phyloP scores from a whole-genome alignment of 768 basidiomycete genomes.

The Rhizopogon salebrosus region DNA sequence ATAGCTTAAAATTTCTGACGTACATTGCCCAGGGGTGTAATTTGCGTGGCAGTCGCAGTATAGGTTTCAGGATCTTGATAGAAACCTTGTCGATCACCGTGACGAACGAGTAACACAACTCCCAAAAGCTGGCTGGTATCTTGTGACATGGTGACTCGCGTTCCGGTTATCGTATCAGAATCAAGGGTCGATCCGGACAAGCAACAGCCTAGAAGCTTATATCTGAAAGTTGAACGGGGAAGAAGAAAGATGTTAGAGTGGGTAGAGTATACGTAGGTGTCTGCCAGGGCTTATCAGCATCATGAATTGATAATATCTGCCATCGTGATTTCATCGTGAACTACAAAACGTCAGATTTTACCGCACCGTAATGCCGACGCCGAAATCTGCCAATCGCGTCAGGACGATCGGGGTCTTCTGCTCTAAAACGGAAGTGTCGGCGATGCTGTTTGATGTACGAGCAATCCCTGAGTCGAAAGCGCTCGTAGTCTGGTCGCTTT shows the following conservation, averaged over 20 bases:
- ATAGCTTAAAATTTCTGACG: constrained; percentile 6
- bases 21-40: constrained; percentile 68
- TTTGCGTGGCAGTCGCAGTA: constrained; percentile 47
- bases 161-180: background rate
- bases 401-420: no score
- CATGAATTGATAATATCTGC: no score
- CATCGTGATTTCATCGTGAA: no score
- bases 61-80: constrained; percentile 61
- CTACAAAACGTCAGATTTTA: no score
- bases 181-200: background rate
- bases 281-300: no score
- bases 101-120: constrained; percentile 51
- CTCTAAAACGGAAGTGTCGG: no score
- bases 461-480: no score
- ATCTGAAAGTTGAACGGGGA: no score
- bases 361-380: background rate
- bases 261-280: no score
- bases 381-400: background rate
- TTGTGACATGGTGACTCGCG: constrained; percentile 7
- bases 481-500: no score
- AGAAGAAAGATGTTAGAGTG: no score
- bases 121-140: constrained; percentile 38
- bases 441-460: no score
- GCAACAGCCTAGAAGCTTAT: background rate
- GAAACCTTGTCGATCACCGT: constrained; percentile 61